Base-by-base conservation (phyloP, 495 filamentous ascomycete genomes). In the Penicillium paradoxum region DNA sequence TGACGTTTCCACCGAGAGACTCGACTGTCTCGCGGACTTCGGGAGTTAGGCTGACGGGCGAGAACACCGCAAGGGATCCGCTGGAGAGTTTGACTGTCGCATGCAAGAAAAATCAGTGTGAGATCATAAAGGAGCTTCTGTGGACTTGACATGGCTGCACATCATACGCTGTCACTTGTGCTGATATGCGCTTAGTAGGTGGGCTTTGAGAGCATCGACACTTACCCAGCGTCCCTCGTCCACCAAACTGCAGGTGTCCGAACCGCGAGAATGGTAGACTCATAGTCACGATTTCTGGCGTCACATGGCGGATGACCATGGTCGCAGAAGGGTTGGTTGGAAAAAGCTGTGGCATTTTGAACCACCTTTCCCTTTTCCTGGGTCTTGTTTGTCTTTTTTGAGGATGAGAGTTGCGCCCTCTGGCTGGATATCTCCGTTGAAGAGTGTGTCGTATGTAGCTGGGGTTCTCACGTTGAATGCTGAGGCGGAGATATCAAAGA, bases 31-130 rank as follows among this genome's bases (percentile, higher is more conserved):
- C 72, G 53, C 79, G 80, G n/a, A 90, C 85, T 53, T 89, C 85
- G 2, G 83, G 76, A 0, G 91, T 96, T 24, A 96, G 80, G 14
- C 80, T 83, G 24, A 90, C 85, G 25, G 93, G 93, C 3, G 91
- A 96, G 79, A 97, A 96, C 58, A 98, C 86, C 50, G 90, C 90
- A 41, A 98, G 79, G 32, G 79, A 73, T 46, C 90, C 90, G 8
- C 84, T 81, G 36, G 77, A 73, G 57, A 98, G 83, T 46, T 82
- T 83, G 59, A 96, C 90, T 91, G 60, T 44, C 11, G 45, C 8
- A 51, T n/a, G 54, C 43, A 55, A 59, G 63, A 50, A 48, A 36
- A 3, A 29, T 62, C 43, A 52, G 54, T 21, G 34, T 34, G 21
- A 11, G 25, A 42, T 48, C 27, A 7, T 30, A 39, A 18, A 45